A percentile compares a stretch with the other conserved stretches of the same genome.
Conservation (phyloP, 352 stramenopile genomes). For the Globisporangium megalacanthum region DNA sequence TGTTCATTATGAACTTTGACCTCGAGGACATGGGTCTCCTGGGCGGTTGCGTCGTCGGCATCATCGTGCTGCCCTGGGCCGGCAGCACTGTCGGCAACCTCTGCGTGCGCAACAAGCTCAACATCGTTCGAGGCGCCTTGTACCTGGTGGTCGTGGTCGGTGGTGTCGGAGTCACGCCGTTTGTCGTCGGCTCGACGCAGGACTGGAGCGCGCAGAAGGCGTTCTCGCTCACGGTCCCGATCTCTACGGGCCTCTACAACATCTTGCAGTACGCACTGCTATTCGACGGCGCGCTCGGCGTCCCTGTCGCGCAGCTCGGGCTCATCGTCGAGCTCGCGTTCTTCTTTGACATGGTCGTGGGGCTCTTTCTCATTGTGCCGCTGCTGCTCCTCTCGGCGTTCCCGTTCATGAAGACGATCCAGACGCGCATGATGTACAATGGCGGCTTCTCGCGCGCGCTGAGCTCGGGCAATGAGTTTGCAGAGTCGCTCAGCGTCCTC, state of each 20-base stretch:
- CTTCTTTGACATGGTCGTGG: slow-evolving; percentile 84
- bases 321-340: slow-evolving; percentile 76
- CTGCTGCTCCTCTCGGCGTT: slow-evolving; percentile 75
- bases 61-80: slow-evolving; percentile 62
- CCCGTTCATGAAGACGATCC: slow-evolving; percentile 86
- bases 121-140: slow-evolving; percentile 42
- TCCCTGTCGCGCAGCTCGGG: slow-evolving; percentile 59
- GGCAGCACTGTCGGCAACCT: slow-evolving; percentile 46
- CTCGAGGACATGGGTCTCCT: slow-evolving; percentile 61
- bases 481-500: slow-evolving; percentile 68
- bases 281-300: slow-evolving; percentile 56
- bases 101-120: slow-evolving; percentile 57
- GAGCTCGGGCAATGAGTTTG: slow-evolving; percentile 78
- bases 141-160: slow-evolving; percentile 73
- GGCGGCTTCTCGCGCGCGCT: slow-evolving; percentile 79
- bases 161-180: slow-evolving; percentile 42
- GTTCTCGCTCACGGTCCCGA: slow-evolving; percentile 55
- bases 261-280: slow-evolving; percentile 74
- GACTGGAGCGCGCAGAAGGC: slow-evolving; percentile 66
- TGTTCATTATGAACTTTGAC: slow-evolving; percentile 71
- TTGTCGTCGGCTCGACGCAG: slow-evolving; percentile 55
- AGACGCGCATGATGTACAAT: slow-evolving; percentile 91
- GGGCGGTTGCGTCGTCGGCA: slow-evolving; percentile 47
- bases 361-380: slow-evolving; percentile 65
- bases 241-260: slow-evolving; percentile 73